These are phyloP conservation scores for Themeda triandra DNA, from an alignment of 176 grass and related monocot genomes.

Conservation along the genomic window DNA sequence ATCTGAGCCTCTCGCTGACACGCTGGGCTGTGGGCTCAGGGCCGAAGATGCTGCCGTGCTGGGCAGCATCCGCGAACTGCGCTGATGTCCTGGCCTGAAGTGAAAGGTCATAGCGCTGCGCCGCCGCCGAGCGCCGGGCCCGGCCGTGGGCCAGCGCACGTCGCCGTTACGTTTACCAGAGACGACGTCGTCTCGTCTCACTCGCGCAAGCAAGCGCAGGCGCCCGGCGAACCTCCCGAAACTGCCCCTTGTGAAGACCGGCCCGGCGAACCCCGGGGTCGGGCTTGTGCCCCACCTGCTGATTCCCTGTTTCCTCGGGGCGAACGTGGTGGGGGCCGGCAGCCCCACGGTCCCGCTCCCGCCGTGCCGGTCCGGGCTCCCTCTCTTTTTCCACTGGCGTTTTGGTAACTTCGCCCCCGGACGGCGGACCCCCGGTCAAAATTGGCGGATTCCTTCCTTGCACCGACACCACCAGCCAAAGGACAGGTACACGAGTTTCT, in stretches of 20 bases:
- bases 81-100: background rate
- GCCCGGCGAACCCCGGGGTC: background rate
- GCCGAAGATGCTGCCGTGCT: background rate
- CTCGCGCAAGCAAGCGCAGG: background rate
- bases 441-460: background rate
- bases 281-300: no score
- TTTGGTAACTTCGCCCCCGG: constrained; percentile 15
- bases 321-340: background rate
- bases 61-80: background rate
- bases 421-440: no score
- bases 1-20: no score
- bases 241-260: background rate
- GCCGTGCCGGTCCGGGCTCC: background rate
- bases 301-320: background rate
- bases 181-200: background rate
- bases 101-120: background rate
- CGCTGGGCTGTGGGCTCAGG: no score
- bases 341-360: background rate
- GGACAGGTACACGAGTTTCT: background rate
- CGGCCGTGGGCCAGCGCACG: background rate
- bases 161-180: background rate
- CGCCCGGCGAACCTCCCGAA: background rate
- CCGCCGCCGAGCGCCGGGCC: background rate
- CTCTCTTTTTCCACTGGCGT: background rate
- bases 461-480: background rate